Evolutionary conservation across 2,329 filamentous ascomycete species (phyloP).

Genomic region (Pyrenophora graminea): DNA sequence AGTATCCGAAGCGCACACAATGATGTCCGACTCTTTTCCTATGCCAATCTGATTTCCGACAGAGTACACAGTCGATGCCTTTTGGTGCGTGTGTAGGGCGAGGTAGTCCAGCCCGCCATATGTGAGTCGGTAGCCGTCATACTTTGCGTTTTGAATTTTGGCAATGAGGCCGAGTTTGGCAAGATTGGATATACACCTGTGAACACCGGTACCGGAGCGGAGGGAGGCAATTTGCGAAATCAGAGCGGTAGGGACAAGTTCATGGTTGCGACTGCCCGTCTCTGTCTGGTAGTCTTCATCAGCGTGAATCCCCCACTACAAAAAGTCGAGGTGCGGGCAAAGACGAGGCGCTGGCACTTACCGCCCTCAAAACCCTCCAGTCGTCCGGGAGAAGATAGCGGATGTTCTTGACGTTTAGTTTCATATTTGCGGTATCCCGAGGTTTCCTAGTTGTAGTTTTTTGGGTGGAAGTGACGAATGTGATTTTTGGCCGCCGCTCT

Average conservation of each 20-base stretch:
- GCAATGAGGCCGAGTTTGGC: constrained; percentile 92
- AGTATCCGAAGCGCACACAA: constrained; percentile 81
- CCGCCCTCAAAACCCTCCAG: constrained; percentile 91
- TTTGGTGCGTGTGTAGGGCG: constrained; percentile 87
- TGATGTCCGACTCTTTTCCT: constrained; percentile 96
- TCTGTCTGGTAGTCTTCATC: constrained; percentile 69
- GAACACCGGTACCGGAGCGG: constrained; percentile 72
- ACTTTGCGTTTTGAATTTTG: constrained; percentile 91
- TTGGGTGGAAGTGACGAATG: background rate
- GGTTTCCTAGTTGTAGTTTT: background rate
- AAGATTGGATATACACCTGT: constrained; percentile 84
- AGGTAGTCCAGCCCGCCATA: constrained; percentile 98
- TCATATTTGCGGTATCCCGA: constrained; percentile 63
- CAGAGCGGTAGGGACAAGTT: constrained; percentile 87
- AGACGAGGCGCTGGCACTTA: constrained; percentile 50
- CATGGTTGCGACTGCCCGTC: constrained; percentile 92
- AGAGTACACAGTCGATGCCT: constrained; percentile 80
- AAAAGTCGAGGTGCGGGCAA: constrained; percentile 7
- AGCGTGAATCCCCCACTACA: constrained; percentile 43
- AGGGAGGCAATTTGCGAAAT: constrained; percentile 84
- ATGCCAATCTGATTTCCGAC: constrained; percentile 94
- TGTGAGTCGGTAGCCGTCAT: constrained; percentile 94
- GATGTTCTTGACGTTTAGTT: constrained; percentile 90
- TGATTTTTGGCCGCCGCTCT: constrained; percentile 6
- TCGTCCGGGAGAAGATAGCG: constrained; percentile 91